phyloP scores from a whole-genome alignment of 2,329 filamentous ascomycete genomes.

The Beauveria scarabaeidicola region DNA sequence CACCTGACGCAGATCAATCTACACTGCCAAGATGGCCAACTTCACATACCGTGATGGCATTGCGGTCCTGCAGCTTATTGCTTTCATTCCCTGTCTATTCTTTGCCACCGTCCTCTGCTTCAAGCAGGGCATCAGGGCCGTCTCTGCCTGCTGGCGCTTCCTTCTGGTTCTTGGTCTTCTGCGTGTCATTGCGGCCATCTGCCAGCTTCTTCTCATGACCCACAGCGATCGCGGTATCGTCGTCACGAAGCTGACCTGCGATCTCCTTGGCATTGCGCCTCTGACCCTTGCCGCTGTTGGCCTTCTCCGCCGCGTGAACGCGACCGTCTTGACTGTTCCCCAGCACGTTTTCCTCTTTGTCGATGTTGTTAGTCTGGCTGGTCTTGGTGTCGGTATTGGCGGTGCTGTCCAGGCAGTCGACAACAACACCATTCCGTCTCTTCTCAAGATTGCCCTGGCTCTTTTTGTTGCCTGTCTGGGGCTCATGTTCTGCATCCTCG shows the following conservation, averaged over 20 bases:
- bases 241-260: constrained; percentile 13
- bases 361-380: constrained; percentile 9
- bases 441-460: constrained; percentile 11
- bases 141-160: constrained; percentile 13
- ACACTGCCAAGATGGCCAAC: constrained; percentile 4
- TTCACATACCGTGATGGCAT: constrained; percentile 14
- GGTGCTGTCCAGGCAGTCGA: constrained; percentile 12
- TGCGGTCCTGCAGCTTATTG: constrained; percentile 12
- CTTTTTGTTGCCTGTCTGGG: constrained; percentile 13
- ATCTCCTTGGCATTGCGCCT: constrained; percentile 13
- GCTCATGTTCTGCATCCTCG: constrained; percentile 11
- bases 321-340: not conserved
- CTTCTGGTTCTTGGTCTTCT: constrained; percentile 12
- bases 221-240: constrained; percentile 1
- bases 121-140: constrained; percentile 11
- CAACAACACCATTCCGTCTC: constrained; percentile 4
- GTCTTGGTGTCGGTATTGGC: constrained; percentile 12
- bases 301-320: constrained; percentile 11
- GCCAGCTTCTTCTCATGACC: constrained; percentile 12
- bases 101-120: constrained; percentile 13
- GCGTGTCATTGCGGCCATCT: constrained; percentile 12
- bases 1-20: not conserved
- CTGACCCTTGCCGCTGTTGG: constrained; percentile 12
- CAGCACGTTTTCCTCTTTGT: constrained; percentile 4
- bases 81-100: constrained; percentile 10